Evolutionary conservation across 2,329 filamentous ascomycete genomes (phyloP).

Genomic region (Epichloe sp.): DNA sequence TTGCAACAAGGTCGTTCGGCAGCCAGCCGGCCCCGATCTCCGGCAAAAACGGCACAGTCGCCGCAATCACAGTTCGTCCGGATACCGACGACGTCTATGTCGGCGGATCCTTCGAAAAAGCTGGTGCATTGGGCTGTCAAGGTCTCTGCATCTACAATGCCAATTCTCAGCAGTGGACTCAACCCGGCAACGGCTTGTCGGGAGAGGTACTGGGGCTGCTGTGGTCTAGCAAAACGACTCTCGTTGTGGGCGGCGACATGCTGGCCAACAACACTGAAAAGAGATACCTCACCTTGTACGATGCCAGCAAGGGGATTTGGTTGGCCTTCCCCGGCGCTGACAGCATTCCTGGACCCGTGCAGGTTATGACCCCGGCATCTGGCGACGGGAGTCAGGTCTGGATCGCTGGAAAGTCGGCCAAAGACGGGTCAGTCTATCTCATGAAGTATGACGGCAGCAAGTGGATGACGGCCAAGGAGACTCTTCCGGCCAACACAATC

Average conservation of each 20-base stretch:
- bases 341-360: slow-evolving; percentile 66
- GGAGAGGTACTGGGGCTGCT: slow-evolving; percentile 60
- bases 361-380: slow-evolving; percentile 62
- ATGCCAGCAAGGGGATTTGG: slow-evolving; percentile 56
- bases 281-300: slow-evolving; percentile 60
- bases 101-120: slow-evolving; percentile 70
- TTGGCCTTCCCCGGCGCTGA: slow-evolving; percentile 45
- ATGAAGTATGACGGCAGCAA: slow-evolving; percentile 66
- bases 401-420: slow-evolving; percentile 56
- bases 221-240: slow-evolving; percentile 59
- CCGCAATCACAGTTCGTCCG: slow-evolving; percentile 61
- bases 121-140: slow-evolving; percentile 70
- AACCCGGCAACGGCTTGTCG: slow-evolving; percentile 57
- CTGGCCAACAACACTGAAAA: slow-evolving; percentile 47
- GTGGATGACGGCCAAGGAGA: slow-evolving; percentile 53
- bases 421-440: slow-evolving; percentile 59
- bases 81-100: slow-evolving; percentile 67
- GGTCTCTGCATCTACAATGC: slow-evolving; percentile 71
- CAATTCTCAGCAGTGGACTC: slow-evolving; percentile 60
- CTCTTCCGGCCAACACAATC: slow-evolving; percentile 50
- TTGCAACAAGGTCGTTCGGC: slow-evolving; percentile 49
- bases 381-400: slow-evolving; percentile 62
- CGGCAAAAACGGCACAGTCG: slow-evolving; percentile 59
- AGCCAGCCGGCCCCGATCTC: slow-evolving; percentile 64
- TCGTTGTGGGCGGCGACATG: slow-evolving; percentile 70